Conservation (phyloP, 345 rosid genomes). For the Syzygium aromaticum region DNA sequence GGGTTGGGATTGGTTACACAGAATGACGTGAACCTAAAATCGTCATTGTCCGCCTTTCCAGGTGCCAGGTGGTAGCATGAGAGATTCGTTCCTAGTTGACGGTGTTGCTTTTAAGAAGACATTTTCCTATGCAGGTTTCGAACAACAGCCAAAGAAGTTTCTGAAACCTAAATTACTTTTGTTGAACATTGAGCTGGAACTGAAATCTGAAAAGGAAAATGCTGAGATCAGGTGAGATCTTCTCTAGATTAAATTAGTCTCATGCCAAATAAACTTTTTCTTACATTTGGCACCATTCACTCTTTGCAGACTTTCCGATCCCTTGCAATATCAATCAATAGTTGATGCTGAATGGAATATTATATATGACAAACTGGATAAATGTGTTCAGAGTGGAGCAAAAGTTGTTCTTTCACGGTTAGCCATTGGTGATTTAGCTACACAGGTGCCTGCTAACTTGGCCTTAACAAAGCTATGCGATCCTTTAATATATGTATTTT, state of each 20-base stretch:
- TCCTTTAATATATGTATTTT: not conserved
- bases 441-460: conserved; percentile 48
- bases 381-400: conserved; percentile 90
- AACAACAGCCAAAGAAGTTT: conserved; percentile 97
- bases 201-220: conserved; percentile 99
- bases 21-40: not conserved
- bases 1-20: not conserved
- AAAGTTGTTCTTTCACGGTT: conserved; percentile 94
- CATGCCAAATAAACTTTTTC: not conserved
- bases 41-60: conserved; percentile 4
- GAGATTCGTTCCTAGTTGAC: conserved; percentile 90
- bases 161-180: conserved; percentile 71
- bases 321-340: conserved; percentile 93
- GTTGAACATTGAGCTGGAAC: conserved; percentile 84
- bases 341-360: conserved; percentile 99
- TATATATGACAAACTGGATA: conserved; percentile 95
- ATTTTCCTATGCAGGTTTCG: conserved; percentile 99
- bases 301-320: conserved; percentile 75
- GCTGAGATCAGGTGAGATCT: conserved; percentile 80
- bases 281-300: not conserved
- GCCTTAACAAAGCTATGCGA: not conserved
- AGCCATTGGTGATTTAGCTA: conserved; percentile 97
- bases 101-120: conserved; percentile 99
- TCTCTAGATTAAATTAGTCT: not conserved
- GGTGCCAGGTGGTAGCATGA: conserved; percentile 99